These are phyloP conservation scores for Blastomyces gilchristii DNA, from an alignment of 2,329 filamentous ascomycete species.

Conservation along the genomic window DNA sequence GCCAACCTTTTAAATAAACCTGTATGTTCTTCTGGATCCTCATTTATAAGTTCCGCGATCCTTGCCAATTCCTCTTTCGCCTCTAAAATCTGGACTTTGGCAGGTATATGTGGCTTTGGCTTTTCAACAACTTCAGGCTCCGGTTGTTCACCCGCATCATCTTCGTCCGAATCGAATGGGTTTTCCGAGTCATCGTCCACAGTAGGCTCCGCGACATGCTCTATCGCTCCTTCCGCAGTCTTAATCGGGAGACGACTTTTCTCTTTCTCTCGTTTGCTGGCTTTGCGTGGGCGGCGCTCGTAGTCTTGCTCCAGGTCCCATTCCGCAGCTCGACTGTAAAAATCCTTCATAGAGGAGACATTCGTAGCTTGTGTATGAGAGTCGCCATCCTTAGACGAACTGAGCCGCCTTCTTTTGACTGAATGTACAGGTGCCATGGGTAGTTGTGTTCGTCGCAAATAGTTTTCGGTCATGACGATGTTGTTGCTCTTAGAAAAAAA, in stretches of 20 bases:
- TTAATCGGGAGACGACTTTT: conserved; percentile 74
- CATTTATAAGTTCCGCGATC: conserved; percentile 70
- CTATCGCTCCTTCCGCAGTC: conserved; percentile 63
- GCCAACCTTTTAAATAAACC: conserved; percentile 68
- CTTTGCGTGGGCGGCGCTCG: conserved; percentile 66
- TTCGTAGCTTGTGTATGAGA: conserved; percentile 14
- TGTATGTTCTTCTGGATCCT: conserved; percentile 85
- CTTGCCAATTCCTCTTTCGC: conserved; percentile 89
- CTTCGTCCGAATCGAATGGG: conserved; percentile 52
- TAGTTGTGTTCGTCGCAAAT: conserved; percentile 4
- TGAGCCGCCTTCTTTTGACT: conserved; percentile 43
- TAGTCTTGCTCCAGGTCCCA: conserved; percentile 94
- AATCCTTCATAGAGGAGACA: conserved; percentile 38
- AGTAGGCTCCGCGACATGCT: conserved; percentile 45
- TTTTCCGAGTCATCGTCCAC: conserved; percentile 49
- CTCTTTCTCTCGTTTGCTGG: conserved; percentile 63
- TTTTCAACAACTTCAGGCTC: conserved; percentile 42
- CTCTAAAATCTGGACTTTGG: conserved; percentile 67
- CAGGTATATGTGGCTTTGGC: conserved; percentile 55
- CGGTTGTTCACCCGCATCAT: conserved; percentile 44
- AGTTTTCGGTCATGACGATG: not conserved
- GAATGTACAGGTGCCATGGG: conserved; percentile 40
- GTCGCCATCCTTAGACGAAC: conserved; percentile 35
- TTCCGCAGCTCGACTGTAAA: conserved; percentile 63
- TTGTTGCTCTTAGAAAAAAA: not conserved